Evolutionary conservation across 257 asterid genomes (phyloP).

Genomic region (Nemophila menziesii): DNA sequence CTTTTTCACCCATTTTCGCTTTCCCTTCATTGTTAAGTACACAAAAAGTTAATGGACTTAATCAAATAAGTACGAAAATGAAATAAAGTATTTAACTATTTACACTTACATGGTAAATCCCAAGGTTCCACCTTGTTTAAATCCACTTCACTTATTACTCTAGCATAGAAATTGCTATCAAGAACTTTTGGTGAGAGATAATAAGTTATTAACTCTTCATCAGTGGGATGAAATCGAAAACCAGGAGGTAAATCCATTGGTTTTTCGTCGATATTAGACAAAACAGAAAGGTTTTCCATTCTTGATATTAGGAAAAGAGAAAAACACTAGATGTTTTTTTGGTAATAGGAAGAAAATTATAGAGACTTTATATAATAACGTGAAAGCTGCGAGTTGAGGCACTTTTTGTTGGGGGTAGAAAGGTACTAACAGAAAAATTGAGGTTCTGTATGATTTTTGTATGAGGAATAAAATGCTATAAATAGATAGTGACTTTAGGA

Average conservation of each 20-base stretch:
- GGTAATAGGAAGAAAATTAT: background rate
- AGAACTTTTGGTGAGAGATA: constrained; percentile 40
- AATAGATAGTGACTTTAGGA: constrained; percentile 16
- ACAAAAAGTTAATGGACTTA: background rate
- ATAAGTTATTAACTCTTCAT: constrained; percentile 75
- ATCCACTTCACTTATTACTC: constrained; percentile 70
- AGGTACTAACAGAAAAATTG: constrained; percentile 11
- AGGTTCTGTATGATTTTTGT: constrained; percentile 1
- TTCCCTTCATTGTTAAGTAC: constrained; percentile 31
- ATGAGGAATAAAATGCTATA: constrained; percentile 12
- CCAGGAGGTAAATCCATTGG: constrained; percentile 73
- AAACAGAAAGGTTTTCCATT: constrained; percentile 34
- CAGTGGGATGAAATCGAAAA: constrained; percentile 81
- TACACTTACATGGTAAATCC: constrained; percentile 69
- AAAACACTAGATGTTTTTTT: background rate
- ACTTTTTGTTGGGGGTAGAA: background rate
- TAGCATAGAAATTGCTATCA: constrained; percentile 29
- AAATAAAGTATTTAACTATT: background rate
- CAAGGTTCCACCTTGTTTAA: constrained; percentile 86
- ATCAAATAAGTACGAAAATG: background rate
- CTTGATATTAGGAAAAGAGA: background rate
- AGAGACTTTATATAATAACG: background rate
- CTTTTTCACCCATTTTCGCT: constrained; percentile 70
- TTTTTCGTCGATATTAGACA: constrained; percentile 19
- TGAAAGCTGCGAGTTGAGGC: background rate